Base-by-base conservation (phyloP, 1,139 yeast genomes). In the Suhomyces wounanorum region DNA sequence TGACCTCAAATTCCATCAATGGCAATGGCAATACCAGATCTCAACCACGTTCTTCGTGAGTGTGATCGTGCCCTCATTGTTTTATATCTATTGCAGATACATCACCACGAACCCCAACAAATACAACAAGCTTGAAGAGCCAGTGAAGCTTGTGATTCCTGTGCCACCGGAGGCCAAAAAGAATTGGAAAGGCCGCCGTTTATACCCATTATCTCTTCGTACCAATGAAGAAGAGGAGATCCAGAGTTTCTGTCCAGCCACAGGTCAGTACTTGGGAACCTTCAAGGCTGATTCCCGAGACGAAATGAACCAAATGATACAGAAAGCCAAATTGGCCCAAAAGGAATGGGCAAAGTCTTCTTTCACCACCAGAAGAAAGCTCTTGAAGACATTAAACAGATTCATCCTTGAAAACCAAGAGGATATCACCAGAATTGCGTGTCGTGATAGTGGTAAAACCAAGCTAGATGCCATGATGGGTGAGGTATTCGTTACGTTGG, bases 381-480 rank as follows among this genome's bases (percentile, higher is more conserved):
- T 92, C 11, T 74, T 94, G 53, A 76, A 80, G 53, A 86, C 97
- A 0, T 75, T 94, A 52, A 80, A 82, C 56, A 79, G 86, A 51
- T 92, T 78, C 65, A 83, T 94, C 47, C 68, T 88, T 49, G 86
- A 85, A 48, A 86, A 94, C 66, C 99, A 94, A 67, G 94, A 87
- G 50, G 84, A 85, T 48, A 82, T 94, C 45, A 96, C 96, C 3
- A 77, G 96, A 46, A 87, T 94, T 8, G 97, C 98, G 0, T 94
- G 98, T 67, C 79, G 98, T 59, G 99, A 94, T 65, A 87, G 96
- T 28, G 99, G 99, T 35, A 94, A 94, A 66, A 92, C 99, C 2
- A 85, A 88, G 84, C 75, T 94, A 43, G 98, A 94, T 72, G 98
- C 99, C 2, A 86, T 94, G 52, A 85, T 94, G 87, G 99, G 99